phyloP scores from a whole-genome alignment of 2,329 filamentous ascomycete species.

The Verticillium albo-atrum region DNA sequence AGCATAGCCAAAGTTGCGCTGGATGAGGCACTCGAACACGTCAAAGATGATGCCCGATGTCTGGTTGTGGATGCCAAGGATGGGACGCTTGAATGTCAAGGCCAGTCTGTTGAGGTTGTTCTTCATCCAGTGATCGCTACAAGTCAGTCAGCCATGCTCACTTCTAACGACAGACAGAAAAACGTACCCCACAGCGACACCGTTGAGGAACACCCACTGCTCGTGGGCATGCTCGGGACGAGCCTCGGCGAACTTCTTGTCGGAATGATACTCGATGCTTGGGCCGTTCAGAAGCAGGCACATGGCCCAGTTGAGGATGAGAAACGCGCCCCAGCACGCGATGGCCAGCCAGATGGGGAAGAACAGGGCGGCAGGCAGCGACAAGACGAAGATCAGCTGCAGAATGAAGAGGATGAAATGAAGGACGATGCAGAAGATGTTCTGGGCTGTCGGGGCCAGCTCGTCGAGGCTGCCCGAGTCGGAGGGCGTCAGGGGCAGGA shows the following conservation, averaged over 20 bases:
- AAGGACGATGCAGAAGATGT: slow-evolving; percentile 51
- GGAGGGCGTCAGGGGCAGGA: slow-evolving; percentile 52
- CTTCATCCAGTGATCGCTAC: slow-evolving; percentile 61
- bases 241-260: slow-evolving; percentile 45
- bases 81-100: slow-evolving; percentile 64
- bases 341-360: slow-evolving; percentile 44
- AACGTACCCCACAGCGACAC: slow-evolving; percentile 58
- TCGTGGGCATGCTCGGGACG: slow-evolving; percentile 53
- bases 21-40: slow-evolving; percentile 70
- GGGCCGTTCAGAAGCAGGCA: slow-evolving; percentile 51
- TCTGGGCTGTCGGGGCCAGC: slow-evolving; percentile 52
- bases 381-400: slow-evolving; percentile 58
- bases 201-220: slow-evolving; percentile 78
- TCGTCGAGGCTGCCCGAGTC: slow-evolving; percentile 57
- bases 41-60: slow-evolving; percentile 74
- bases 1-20: slow-evolving; percentile 69
- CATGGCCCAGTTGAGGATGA: slow-evolving; percentile 45
- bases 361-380: slow-evolving; percentile 46
- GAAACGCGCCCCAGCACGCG: slow-evolving; percentile 34
- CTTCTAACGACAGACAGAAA: background rate
- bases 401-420: slow-evolving; percentile 55
- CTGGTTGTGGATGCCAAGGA: slow-evolving; percentile 71
- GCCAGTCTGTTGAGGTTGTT: slow-evolving; percentile 68
- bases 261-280: slow-evolving; percentile 43
- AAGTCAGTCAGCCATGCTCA: background rate